Percentiles rank a stretch among this genome's conserved stretches.
Evolutionary conservation across 1,139 yeast genomes (phyloP).

Genomic region (Hemisphaericaspora subhashii): DNA sequence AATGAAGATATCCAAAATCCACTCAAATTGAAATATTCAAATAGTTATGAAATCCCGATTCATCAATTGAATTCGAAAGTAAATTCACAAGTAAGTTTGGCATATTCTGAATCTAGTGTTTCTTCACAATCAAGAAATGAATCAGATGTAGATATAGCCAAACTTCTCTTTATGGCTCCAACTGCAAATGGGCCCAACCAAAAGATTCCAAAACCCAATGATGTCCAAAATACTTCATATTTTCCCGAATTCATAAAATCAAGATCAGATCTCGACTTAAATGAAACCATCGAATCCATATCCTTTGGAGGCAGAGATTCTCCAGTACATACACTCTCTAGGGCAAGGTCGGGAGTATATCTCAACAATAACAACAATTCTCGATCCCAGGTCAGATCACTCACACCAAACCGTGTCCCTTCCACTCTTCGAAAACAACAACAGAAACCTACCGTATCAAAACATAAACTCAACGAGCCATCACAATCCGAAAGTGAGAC

Average conservation of each 20-base stretch:
- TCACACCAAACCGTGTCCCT: not conserved
- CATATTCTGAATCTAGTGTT: not conserved
- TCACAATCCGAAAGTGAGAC: constrained; percentile 3
- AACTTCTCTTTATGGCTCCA: constrained; percentile 14
- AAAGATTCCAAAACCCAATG: constrained; percentile 17
- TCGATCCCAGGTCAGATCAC: constrained; percentile 16
- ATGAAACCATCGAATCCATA: constrained; percentile 10
- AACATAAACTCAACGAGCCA: not conserved
- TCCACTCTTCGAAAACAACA: not conserved
- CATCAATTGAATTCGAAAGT: constrained; percentile 42
- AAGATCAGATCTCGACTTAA: constrained; percentile 3
- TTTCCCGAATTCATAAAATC: constrained; percentile 21
- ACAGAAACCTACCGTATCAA: not conserved
- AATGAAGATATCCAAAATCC: constrained; percentile 44
- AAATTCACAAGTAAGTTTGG: constrained; percentile 30
- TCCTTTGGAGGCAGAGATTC: constrained; percentile 17
- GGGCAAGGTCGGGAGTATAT: constrained; percentile 31
- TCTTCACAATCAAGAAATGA: constrained; percentile 23
- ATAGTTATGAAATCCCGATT: constrained; percentile 42
- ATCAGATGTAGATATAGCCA: constrained; percentile 30
- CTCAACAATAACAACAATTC: constrained; percentile 21
- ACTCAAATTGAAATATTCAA: constrained; percentile 41
- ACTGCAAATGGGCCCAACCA: constrained; percentile 22
- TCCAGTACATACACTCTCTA: constrained; percentile 20
- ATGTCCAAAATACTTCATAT: constrained; percentile 28